A percentile compares a stretch with the other conserved stretches of the same genome.
These are phyloP conservation scores for Toxoplasma gondii DNA, from an alignment of 169 alveolate species.

Conservation along the genomic window DNA sequence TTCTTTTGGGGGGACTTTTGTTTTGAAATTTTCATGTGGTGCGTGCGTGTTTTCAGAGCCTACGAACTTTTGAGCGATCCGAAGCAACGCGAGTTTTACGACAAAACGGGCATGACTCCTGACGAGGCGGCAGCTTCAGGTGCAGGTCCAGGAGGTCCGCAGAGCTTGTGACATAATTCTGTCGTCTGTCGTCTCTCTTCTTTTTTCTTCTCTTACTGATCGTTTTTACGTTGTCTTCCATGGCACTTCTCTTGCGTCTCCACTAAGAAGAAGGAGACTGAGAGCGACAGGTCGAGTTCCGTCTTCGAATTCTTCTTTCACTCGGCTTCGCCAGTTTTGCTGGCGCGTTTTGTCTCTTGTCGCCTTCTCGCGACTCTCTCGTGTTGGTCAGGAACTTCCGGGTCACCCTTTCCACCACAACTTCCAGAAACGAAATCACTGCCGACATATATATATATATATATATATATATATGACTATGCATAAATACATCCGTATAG, in stretches of 20 bases:
- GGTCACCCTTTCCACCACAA: no score
- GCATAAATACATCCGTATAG: no score
- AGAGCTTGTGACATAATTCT: neutral
- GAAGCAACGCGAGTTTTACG: conserved; percentile 87
- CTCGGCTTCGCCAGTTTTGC: no score
- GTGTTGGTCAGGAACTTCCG: no score
- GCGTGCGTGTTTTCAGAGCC: conserved; percentile 81
- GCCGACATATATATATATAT: no score
- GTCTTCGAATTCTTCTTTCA: neutral
- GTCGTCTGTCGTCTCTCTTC: conserved; percentile 16
- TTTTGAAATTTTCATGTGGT: neutral
- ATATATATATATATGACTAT: no score
- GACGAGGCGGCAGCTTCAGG: conserved; percentile 74
- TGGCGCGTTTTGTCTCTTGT: no score
- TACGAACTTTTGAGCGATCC: conserved; percentile 94
- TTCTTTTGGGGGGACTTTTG: neutral
- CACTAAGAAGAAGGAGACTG: neutral
- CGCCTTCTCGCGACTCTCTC: no score
- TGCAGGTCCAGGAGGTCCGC: conserved; percentile 69
- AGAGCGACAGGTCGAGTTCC: neutral
- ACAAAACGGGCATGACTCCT: conserved; percentile 89
- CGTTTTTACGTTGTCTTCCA: no score
- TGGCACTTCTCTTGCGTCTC: no score
- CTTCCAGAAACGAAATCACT: no score
- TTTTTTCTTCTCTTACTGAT: neutral